phyloP scores from a whole-genome alignment of 257 asterid species.

The Solanum gandarillasii region DNA sequence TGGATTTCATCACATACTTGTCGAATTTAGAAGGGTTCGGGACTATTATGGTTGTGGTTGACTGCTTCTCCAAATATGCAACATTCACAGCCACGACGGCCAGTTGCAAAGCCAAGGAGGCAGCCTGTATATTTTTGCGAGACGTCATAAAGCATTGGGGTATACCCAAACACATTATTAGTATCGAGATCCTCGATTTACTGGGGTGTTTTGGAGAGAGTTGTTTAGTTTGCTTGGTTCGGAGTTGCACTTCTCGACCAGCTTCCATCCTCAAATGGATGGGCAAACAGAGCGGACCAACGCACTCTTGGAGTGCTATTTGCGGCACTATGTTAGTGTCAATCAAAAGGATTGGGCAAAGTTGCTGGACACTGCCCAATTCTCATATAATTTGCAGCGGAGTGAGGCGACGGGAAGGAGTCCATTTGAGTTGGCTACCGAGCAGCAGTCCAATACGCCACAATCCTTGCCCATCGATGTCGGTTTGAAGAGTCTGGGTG shows the following conservation, averaged over 20 bases:
- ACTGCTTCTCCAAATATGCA: neutral
- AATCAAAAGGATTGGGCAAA: too few relatives aligned
- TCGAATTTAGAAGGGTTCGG: neutral
- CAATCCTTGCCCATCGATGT: too few relatives aligned
- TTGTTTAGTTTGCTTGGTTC: neutral
- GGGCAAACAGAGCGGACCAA: too few relatives aligned
- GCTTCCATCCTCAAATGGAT: neutral
- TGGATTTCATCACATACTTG: neutral
- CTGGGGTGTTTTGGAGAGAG: neutral
- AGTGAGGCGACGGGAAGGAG: neutral
- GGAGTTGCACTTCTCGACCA: neutral
- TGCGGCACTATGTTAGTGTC: too few relatives aligned
- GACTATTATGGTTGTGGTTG: neutral
- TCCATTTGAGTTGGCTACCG: neutral
- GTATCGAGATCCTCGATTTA: neutral
- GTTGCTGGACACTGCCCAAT: neutral
- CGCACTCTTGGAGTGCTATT: too few relatives aligned
- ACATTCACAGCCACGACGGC: neutral
- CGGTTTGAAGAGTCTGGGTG: too few relatives aligned
- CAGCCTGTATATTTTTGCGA: neutral
- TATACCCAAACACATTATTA: too few relatives aligned
- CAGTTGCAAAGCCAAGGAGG: neutral
- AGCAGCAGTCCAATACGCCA: neutral
- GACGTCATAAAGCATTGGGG: neutral
- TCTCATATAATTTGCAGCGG: neutral